Evolutionary conservation across 2,329 filamentous ascomycete species (phyloP).

Genomic region (Graphilbum sp.): DNA sequence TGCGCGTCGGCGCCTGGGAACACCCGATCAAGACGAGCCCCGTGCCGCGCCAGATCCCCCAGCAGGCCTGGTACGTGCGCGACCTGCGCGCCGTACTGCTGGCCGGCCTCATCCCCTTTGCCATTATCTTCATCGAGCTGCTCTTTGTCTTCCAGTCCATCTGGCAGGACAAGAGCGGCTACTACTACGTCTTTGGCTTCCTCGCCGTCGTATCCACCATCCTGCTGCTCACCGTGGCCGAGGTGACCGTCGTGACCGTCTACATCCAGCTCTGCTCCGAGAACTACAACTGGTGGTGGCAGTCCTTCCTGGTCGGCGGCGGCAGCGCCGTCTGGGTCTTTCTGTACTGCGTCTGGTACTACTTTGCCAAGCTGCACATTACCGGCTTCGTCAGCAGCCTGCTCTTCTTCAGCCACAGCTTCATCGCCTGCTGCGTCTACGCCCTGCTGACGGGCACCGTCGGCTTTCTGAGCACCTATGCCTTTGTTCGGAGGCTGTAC

Average conservation of each 20-base stretch:
- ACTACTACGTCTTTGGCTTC: slow-evolving; percentile 87
- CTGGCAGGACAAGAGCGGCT: slow-evolving; percentile 82
- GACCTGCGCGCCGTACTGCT: slow-evolving; percentile 48
- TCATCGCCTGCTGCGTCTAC: slow-evolving; percentile 67
- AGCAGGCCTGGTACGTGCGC: slow-evolving; percentile 59
- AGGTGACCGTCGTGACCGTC: slow-evolving; percentile 69
- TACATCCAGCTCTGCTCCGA: slow-evolving; percentile 73
- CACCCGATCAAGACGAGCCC: slow-evolving; percentile 65
- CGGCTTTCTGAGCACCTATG: slow-evolving; percentile 70
- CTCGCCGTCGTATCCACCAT: slow-evolving; percentile 58
- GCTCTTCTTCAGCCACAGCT: slow-evolving; percentile 75
- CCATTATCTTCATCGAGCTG: slow-evolving; percentile 24
- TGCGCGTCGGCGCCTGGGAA: slow-evolving; percentile 51
- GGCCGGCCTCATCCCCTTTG: slow-evolving; percentile 67
- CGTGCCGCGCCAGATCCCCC: slow-evolving; percentile 58
- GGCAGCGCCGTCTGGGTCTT: slow-evolving; percentile 70
- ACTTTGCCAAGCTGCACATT: slow-evolving; percentile 63
- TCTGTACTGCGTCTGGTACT: slow-evolving; percentile 71
- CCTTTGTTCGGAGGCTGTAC: slow-evolving; percentile 73
- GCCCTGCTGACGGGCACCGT: slow-evolving; percentile 69
- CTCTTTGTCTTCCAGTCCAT: slow-evolving; percentile 41
- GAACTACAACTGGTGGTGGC: slow-evolving; percentile 91
- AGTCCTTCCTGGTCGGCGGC: slow-evolving; percentile 65
- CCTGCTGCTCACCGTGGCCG: slow-evolving; percentile 59
- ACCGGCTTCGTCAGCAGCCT: slow-evolving; percentile 62